Evolutionary conservation across 2,329 filamentous ascomycete genomes (phyloP), one percentile per base, ranked within the genome.

Genomic region (Aspergillus sp.): DNA sequence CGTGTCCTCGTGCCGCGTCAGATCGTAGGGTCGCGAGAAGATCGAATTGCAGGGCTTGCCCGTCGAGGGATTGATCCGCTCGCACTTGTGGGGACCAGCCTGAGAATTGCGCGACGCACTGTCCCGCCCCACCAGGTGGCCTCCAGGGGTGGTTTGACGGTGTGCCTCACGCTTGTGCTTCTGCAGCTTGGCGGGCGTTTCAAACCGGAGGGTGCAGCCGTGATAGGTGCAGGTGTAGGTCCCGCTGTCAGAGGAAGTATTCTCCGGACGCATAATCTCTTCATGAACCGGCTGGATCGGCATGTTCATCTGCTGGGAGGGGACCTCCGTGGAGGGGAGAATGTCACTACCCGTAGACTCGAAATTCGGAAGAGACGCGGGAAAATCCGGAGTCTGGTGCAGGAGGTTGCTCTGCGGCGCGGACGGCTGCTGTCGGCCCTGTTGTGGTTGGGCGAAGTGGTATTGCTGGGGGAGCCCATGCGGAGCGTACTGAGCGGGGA

Each of bases 161-260:
- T 99, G 94, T 4, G 87, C 89, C 68, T 99, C 94, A 20, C 92
- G 86, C 78, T 97, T 97, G 77, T 99, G 94, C 75, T 94, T 94
- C 70, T 97, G 92, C 3, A 99, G 80, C 61, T 92, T 85, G 7
- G 85, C 81, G 4, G 91, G 91, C 1, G 91, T 91, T 61, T 96
- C 90, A 66, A 99, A 99, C 49, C 94, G 88, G 60, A 88, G 79
- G 0, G 86, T 87, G 68, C 94, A 97, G 10, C 91, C 91, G 65
- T 96, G 91, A 64, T 96, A 96, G 1, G 92, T 97, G 73, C 94
- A 99, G 1, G 92, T 96, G 74, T 97, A 99, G 0, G 92, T 96
- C 11, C 93, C 93, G 17, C 86, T 83, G 60, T 96, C 89, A 0
- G 91, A 88, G 14, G 79, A 78, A 2, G 87, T 85, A 38, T 85